Conservation (phyloP, 192 early-diverging fungal genomes). For the Gryganskiella cystojenkinii region DNA sequence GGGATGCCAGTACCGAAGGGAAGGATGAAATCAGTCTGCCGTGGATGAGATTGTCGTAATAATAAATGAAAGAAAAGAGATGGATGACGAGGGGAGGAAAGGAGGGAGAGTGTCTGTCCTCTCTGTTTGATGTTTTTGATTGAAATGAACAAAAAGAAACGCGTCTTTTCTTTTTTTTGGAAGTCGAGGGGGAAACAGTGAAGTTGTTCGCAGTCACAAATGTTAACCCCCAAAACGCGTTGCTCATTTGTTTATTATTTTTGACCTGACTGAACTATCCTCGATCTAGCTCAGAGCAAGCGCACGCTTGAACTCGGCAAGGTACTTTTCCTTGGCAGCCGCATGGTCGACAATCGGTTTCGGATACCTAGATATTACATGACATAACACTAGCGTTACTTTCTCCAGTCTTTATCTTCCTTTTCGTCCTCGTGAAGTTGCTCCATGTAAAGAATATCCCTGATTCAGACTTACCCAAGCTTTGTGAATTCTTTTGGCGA, state of each 20-base stretch:
- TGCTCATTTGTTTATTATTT: background rate
- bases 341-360: constrained; percentile 78
- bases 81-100: background rate
- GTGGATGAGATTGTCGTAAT: too few relatives aligned
- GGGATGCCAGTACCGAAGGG: background rate
- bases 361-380: constrained; percentile 56
- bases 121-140: background rate
- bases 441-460: too few relatives aligned
- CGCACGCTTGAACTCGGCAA: constrained; percentile 61
- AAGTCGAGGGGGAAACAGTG: background rate
- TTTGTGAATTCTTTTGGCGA: constrained; percentile 45
- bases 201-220: background rate
- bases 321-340: constrained; percentile 51
- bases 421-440: too few relatives aligned
- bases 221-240: background rate
- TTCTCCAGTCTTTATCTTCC: background rate
- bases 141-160: background rate
- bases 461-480: constrained; percentile 44
- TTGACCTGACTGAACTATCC: background rate
- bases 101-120: background rate
- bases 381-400: too few relatives aligned
- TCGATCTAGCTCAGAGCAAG: constrained; percentile 13
- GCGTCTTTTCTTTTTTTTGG: background rate
- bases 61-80: background rate
- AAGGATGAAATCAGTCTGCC: background rate